Evolutionary conservation across 1,284 basidiomycete genomes (phyloP), one percentile per base, ranked within the genome.

Genomic region (Cutaneotrichosporon cavernicola): DNA sequence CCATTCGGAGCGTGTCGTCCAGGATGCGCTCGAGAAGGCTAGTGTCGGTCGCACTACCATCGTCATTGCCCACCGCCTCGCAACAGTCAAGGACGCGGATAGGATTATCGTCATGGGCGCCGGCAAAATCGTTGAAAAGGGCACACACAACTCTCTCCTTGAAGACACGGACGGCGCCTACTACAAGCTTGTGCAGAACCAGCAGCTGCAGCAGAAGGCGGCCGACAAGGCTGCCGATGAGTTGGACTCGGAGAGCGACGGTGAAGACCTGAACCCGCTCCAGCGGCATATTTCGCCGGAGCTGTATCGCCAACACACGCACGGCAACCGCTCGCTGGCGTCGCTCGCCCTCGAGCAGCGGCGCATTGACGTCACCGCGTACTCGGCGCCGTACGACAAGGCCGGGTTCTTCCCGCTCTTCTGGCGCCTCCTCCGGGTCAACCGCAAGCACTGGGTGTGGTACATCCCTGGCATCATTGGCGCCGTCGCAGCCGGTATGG

Each of bases 1-100:
- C 1, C 88, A 91, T 76, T 89, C 83, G 36, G 96, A 99, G 79
- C 90, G 90, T 60, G 85, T 98, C 63, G 96, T 99, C 0, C 94
- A 97, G 80, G 89, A 95, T 73, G 96, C 95, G 10, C 82, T 99
- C 58, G 95, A 97, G 77, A 92, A 92, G 80, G 94, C 94, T 60
- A 84, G 91, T 16, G 85, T 86, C 40, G 85, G 83, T 26, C 75
- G 81, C 43, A 84, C 83, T 0, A 83, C 80, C 26, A 81, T 84
- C 61, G 80, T 80, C 55, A 81, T 84, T 67, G 82, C 81, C 49
- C 81, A 83, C 73, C 78, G 84, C 13, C 76, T 84, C 5, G 81
- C 82, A 18, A 77, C 76, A n/a, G 70, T 77, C 66, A 70, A 69
- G 61, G 73, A 77, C 52, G 80, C 81, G n/a, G 77, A 92, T 81